Percentiles rank a stretch among this genome's conserved stretches.
phyloP scores from a whole-genome alignment of 352 stramenopile genomes.

The Globisporangium recalcitrans region DNA sequence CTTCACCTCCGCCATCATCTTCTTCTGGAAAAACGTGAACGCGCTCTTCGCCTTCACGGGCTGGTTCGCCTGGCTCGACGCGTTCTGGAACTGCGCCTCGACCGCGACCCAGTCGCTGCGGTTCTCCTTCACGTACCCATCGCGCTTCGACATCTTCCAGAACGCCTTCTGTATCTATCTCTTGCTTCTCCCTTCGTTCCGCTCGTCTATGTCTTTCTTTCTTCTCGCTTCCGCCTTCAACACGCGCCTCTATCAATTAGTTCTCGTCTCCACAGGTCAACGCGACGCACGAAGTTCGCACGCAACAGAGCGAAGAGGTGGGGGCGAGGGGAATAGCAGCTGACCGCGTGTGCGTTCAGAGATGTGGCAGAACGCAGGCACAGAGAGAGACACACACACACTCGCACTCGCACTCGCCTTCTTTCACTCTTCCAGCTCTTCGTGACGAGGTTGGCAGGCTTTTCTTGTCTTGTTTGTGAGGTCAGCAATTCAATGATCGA shows the following conservation, averaged over 20 bases:
- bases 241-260: not conserved
- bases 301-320: not conserved
- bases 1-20: slow-evolving; percentile 59
- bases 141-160: slow-evolving; percentile 20
- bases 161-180: not conserved
- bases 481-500: not conserved
- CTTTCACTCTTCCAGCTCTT: not conserved
- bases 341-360: not conserved
- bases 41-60: slow-evolving; percentile 63
- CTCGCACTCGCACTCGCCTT: too few species aligned
- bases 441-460: slow-evolving; percentile 6
- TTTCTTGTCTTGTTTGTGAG: slow-evolving; percentile 1
- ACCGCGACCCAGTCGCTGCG: slow-evolving; percentile 75
- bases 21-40: slow-evolving; percentile 80
- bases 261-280: not conserved
- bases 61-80: slow-evolving; percentile 27
- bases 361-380: not conserved
- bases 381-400: too few species aligned
- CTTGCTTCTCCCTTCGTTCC: not conserved
- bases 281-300: not conserved
- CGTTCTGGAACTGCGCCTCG: slow-evolving; percentile 68
- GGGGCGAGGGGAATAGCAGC: not conserved
- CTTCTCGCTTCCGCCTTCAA: not conserved
- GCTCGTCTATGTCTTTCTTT: not conserved
- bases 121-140: slow-evolving; percentile 47